Evolutionary conservation across 495 filamentous ascomycete species (phyloP), one percentile per base, ranked within the genome.

Genomic region (Trichoderma parareesei): DNA sequence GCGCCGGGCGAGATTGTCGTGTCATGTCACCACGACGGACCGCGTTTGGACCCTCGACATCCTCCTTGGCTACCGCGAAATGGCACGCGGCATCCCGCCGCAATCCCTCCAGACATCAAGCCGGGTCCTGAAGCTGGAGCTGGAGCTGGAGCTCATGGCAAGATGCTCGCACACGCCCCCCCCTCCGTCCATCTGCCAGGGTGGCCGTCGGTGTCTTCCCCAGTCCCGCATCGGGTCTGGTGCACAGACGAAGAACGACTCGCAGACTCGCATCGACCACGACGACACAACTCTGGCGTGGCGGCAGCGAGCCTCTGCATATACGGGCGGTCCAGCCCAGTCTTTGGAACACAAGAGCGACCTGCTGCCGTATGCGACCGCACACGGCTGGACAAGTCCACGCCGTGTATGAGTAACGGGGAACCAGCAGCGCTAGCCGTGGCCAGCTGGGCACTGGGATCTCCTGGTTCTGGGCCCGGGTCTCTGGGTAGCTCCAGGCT

Each of bases 241-340:
- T 14, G 53, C 53, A 57, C 53, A 57, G 53, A 57, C 53, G 27
- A 27, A 57, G 20, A 57, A 27, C 53, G 53, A 57, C 53, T 57
- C 53, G 53, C 53, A 57, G 53, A 35, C 27, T 35, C 6, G 9
- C 53, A 57, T 57, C 53, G 37, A 37, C 18, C 18, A 27, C 53
- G 20, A 57, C 53, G 53, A 33, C 18, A n/a, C 20, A 57, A 27
- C 53, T 10, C 14, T 57, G 53, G 53, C 53, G 53, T 35, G 20
- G 53, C 53, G 53, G 53, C 53, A 27, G 48, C 48, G 48, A 27
- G 48, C 7, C 20, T 55, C 53, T 57, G 53, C 53, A 37, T 57
- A 27, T 27, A 57, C 53, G 53, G 20, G 53, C 53, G 37, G 37
- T 27, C 46, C 20, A 41, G 40, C 40, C 40, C 46, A 18, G 46